These are phyloP conservation scores for Nothophoma quercina DNA, from an alignment of 2,329 filamentous ascomycete species.

Conservation along the genomic window DNA sequence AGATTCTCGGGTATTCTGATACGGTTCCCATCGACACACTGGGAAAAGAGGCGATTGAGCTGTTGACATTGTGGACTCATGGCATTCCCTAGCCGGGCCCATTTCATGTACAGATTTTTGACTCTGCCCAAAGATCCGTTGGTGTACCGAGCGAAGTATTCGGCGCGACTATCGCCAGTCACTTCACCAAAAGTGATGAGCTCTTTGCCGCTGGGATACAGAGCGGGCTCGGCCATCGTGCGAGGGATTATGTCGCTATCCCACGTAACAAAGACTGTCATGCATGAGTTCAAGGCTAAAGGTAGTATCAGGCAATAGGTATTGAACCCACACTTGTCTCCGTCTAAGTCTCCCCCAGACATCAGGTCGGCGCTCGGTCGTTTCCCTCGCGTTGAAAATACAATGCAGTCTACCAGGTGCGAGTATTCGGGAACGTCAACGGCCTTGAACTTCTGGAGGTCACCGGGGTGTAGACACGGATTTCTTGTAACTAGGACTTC, in stretches of 20 bases:
- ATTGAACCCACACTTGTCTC: conserved; percentile 50
- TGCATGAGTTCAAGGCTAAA: neutral
- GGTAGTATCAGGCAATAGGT: neutral
- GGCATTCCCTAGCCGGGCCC: no score
- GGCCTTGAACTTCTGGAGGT: conserved; percentile 54
- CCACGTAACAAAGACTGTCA: conserved; percentile 53
- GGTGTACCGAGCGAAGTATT: conserved; percentile 53
- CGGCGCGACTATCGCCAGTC: conserved; percentile 49
- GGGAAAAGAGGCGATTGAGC: no score
- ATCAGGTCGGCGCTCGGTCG: conserved; percentile 53
- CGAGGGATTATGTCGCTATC: conserved; percentile 51
- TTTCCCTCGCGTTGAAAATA: conserved; percentile 49
- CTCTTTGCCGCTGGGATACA: conserved; percentile 52
- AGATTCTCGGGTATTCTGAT: no score
- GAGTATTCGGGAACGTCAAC: conserved; percentile 47
- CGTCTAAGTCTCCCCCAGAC: conserved; percentile 55
- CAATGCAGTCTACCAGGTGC: conserved; percentile 53
- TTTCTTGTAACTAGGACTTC: conserved; percentile 54
- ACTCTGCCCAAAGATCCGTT: conserved; percentile 51
- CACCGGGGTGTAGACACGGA: conserved; percentile 54
- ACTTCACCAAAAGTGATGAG: conserved; percentile 47
- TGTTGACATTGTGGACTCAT: no score
- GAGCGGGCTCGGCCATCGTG: conserved; percentile 47
- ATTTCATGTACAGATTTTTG: conserved; percentile 55
- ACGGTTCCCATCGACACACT: no score